Conservation (phyloP, 192 early-diverging fungal species). For the Linnemannia schmuckeri region DNA sequence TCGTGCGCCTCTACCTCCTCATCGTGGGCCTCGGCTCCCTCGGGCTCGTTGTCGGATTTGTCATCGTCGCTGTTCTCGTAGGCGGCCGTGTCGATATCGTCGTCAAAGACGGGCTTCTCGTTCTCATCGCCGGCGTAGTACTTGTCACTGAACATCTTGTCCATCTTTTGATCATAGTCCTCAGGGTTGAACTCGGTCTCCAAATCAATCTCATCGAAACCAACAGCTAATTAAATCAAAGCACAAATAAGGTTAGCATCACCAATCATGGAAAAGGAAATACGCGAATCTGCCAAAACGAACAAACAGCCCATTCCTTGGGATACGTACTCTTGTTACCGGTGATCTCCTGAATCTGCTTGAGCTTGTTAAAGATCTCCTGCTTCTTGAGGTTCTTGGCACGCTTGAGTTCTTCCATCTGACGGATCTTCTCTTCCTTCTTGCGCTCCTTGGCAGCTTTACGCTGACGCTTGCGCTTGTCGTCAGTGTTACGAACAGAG, state of each 20-base stretch:
- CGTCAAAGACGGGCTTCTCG: slow-evolving; percentile 90
- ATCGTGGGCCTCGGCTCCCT: slow-evolving; percentile 67
- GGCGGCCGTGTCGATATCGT: slow-evolving; percentile 85
- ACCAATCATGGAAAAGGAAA: neutral
- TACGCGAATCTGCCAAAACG: neutral
- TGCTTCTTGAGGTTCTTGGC: slow-evolving; percentile 93
- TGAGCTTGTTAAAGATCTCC: slow-evolving; percentile 85
- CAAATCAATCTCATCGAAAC: slow-evolving; percentile 84
- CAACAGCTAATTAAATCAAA: slow-evolving; percentile 57
- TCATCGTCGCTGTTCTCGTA: slow-evolving; percentile 48
- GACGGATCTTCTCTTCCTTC: slow-evolving; percentile 74
- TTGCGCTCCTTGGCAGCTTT: slow-evolving; percentile 80
- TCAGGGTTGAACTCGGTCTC: slow-evolving; percentile 94
- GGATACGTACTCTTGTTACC: slow-evolving; percentile 67
- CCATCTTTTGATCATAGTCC: slow-evolving; percentile 91
- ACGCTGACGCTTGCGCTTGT: slow-evolving; percentile 82
- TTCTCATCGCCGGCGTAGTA: slow-evolving; percentile 74
- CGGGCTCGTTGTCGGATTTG: slow-evolving; percentile 56
- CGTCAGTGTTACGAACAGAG: slow-evolving; percentile 86
- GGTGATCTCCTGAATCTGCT: slow-evolving; percentile 89
- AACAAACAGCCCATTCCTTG: neutral
- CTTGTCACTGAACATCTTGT: slow-evolving; percentile 77
- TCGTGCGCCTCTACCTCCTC: slow-evolving; percentile 48
- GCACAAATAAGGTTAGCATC: neutral
- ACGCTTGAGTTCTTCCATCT: slow-evolving; percentile 89